Base-by-base conservation (phyloP, 2,329 filamentous ascomycete genomes). In the Microdochium bolleyi region DNA sequence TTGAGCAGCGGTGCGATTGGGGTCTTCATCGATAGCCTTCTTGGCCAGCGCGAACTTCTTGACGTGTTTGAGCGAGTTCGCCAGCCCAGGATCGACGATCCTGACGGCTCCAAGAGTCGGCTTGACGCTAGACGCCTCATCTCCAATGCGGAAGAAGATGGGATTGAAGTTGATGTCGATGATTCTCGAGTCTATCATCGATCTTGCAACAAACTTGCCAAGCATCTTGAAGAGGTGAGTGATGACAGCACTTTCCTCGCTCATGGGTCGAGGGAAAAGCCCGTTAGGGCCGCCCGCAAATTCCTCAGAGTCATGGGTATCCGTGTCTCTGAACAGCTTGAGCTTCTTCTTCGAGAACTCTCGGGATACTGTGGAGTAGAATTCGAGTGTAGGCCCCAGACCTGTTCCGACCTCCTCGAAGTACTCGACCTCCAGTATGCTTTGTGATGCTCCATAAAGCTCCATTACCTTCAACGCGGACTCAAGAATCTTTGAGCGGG, bases 391-490 rank as follows among this genome's bases (percentile, higher is more conserved):
- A 3, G 94, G 94, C 0, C 94, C 94, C 48, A 99, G 78, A 49
- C 94, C 94, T 24, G 95, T 99, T 53, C 94, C 94, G 22, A 99
- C 94, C 71, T 99, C 94, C 63, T 97, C 94, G 60, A 99, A 99
- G 64, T 99, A 99, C 64, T 99, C 95, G 2, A 99, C 92, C 65
- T 99, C 94, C 1, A 99, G 74, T 25, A 97, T 89, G 66, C 92
- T 97, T 54, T 95, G 89, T 1, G 92, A 95, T n/a, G 89, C 89
- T 1, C 94, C 94, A 62, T 99, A 99, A 2, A 97, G 80, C 61
- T 99, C 92, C 92, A 99, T 97, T 27, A 99, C 94, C 70, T 99
- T 99, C 67, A 97, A 78, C 0, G 94, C 94, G 14, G 94, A 97
- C 67, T 99, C 94, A 8, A 99, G 77, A 48, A 99, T 96, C 62